A percentile compares a stretch with the other conserved stretches of the same genome.
Conservation (phyloP, 2,329 filamentous ascomycete genomes). For the Pestalotiopsis sp. region DNA sequence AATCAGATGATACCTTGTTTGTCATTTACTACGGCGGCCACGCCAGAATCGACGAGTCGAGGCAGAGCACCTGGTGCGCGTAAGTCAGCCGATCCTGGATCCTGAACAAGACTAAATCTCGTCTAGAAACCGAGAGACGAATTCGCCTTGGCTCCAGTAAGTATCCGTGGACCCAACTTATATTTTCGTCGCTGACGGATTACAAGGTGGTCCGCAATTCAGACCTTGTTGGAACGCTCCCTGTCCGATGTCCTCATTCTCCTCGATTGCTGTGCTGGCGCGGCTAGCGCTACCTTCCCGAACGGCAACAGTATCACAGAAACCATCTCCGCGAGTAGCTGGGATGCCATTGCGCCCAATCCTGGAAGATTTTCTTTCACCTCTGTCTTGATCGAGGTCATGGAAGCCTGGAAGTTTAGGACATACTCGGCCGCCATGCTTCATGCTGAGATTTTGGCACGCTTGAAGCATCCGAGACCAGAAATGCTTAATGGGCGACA, state of each 20-base stretch:
- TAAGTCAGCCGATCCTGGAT: conserved; percentile 36
- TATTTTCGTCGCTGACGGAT: conserved; percentile 17
- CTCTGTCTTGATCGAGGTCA: conserved; percentile 60
- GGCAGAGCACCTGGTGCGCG: conserved; percentile 65
- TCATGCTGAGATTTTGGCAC: conserved; percentile 62
- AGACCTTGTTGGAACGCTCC: conserved; percentile 60
- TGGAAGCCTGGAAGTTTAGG: conserved; percentile 58
- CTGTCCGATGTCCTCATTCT: conserved; percentile 61
- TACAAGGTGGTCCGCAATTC: conserved; percentile 60
- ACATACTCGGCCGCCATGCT: conserved; percentile 64
- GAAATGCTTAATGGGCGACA: conserved; percentile 60
- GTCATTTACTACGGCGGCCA: conserved; percentile 64
- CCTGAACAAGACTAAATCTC: conserved; percentile 10
- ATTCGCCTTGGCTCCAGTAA: conserved; percentile 60
- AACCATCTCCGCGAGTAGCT: conserved; percentile 64
- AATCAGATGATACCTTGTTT: conserved; percentile 58
- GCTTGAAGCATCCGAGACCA: conserved; percentile 61
- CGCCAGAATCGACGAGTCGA: conserved; percentile 60
- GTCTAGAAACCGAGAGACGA: conserved; percentile 49
- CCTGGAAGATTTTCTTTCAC: conserved; percentile 64
- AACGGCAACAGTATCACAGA: conserved; percentile 63
- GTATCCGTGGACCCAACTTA: conserved; percentile 23
- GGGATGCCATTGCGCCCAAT: conserved; percentile 63
- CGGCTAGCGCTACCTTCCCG: conserved; percentile 62
- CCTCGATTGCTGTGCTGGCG: conserved; percentile 62